Evolutionary conservation across 2,329 filamentous ascomycete genomes (phyloP).

Genomic region (Periconia sp.): DNA sequence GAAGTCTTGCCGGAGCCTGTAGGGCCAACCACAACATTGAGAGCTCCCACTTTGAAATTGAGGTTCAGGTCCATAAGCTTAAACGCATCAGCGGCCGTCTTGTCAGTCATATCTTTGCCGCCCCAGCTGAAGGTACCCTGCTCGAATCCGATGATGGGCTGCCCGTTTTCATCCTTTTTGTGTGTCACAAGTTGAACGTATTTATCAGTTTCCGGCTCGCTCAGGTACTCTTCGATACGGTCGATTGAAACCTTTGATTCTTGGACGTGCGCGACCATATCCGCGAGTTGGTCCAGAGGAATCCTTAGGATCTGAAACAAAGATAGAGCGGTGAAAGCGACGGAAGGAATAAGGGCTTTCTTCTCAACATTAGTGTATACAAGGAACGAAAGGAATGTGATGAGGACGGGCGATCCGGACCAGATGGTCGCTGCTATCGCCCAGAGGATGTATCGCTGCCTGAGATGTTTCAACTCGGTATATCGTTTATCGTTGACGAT

Average conservation of each 20-base stretch:
- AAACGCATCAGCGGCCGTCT: slow-evolving; percentile 66
- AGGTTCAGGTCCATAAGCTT: slow-evolving; percentile 81
- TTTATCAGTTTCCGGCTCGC: slow-evolving; percentile 94
- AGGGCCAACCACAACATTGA: slow-evolving; percentile 90
- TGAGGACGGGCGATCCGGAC: slow-evolving; percentile 93
- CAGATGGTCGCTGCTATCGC: slow-evolving; percentile 88
- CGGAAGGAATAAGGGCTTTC: slow-evolving; percentile 85
- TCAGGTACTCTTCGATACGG: slow-evolving; percentile 91
- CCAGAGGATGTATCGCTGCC: slow-evolving; percentile 87
- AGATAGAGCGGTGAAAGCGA: slow-evolving; percentile 94
- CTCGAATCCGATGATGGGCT: slow-evolving; percentile 79
- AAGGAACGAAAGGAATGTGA: slow-evolving; percentile 95
- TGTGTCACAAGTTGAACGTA: slow-evolving; percentile 78
- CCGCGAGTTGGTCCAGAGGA: slow-evolving; percentile 90
- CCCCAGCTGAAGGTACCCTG: slow-evolving; percentile 90
- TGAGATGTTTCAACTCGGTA: slow-evolving; percentile 75
- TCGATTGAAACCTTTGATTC: slow-evolving; percentile 97
- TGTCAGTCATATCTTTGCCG: slow-evolving; percentile 54
- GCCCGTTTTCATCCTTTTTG: slow-evolving; percentile 67
- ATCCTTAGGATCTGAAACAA: slow-evolving; percentile 93
- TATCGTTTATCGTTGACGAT: slow-evolving; percentile 87
- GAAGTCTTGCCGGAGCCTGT: slow-evolving; percentile 97
- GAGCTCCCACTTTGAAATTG: slow-evolving; percentile 78
- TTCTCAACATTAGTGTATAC: slow-evolving; percentile 88
- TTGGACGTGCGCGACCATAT: slow-evolving; percentile 98